Evolutionary conservation across 768 basidiomycete species (phyloP), one percentile per base, ranked within the genome.

Genomic region (Piloderma croceum): DNA sequence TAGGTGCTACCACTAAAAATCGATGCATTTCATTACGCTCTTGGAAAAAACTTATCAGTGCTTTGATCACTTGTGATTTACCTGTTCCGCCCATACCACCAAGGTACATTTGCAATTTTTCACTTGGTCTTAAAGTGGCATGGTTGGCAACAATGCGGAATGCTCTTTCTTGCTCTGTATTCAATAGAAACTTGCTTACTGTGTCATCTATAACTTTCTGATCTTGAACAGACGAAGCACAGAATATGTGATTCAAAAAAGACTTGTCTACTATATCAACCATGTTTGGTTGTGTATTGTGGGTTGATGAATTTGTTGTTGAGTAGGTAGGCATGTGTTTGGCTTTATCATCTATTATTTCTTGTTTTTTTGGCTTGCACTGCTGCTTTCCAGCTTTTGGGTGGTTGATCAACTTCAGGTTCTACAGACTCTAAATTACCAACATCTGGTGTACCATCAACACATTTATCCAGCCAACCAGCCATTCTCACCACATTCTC

Each of bases 181-280:
- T 58, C 10, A 58, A 39, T 0, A 31, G 33, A 27, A 46, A 49
- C 31, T 46, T 12, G 3, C 23, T 39, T 12, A 46, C 34, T 21
- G 42, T 44, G 3, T 40, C 24, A 31, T 49, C 20, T 15, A 36
- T 44, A 20, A 38, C 18, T 11, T 11, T 6, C 20, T 10, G 27
- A 9, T 9, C 27, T 9, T 9, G 10, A 9, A 9, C 27, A 9
- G 15, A 29, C 27, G 9, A 9, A 15, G 27, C 27, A 11, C 21
- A 9, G 31, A 41, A 39, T 50, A 15, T 31, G 25, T 18, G 29
- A 39, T 38, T 55, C 47, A 19, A 59, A 41, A 49, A 61, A 4
- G 49, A 46, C 38, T 50, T 55, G 31, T 61, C 52, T 21, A 59
- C 46, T 41, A 57, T 34, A 25, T 49, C 43, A 15, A 57, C 55